Conservation (phyloP, 2,329 filamentous ascomycete species). For the Cucurbitaria berberidis region DNA sequence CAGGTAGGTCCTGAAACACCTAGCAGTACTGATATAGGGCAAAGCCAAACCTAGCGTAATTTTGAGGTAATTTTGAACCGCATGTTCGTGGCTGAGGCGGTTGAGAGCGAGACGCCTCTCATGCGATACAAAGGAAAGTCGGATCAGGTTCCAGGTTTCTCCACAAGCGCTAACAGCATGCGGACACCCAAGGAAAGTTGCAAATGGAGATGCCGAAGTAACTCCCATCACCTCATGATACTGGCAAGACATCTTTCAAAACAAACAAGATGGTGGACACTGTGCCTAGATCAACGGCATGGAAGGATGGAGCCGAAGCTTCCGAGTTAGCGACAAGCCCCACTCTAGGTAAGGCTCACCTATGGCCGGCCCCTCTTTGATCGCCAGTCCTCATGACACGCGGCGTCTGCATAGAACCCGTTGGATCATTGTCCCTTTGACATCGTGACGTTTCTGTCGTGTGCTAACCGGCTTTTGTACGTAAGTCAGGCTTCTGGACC, state of each 20-base stretch:
- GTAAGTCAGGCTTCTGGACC: constrained; percentile 29
- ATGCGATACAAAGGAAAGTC: constrained; percentile 4
- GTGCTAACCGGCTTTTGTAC: constrained; percentile 22
- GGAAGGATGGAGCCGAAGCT: constrained; percentile 20
- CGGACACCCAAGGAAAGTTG: neutral
- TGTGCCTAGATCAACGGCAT: constrained; percentile 18
- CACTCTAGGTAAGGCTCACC: constrained; percentile 14
- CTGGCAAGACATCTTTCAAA: constrained; percentile 14
- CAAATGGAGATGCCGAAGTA: neutral
- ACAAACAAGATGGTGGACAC: constrained; percentile 28
- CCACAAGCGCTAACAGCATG: constrained; percentile 11
- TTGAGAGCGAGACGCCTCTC: constrained; percentile 7
- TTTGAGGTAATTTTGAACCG: constrained; percentile 2
- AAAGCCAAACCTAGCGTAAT: neutral
- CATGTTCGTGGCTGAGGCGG: constrained; percentile 4
- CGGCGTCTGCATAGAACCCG: constrained; percentile 22
- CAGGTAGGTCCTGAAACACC: no score
- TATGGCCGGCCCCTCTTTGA: constrained; percentile 26
- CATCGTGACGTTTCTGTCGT: constrained; percentile 37
- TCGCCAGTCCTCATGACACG: constrained; percentile 37
- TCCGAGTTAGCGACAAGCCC: constrained; percentile 27
- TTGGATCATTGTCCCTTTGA: constrained; percentile 21
- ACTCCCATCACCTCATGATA: constrained; percentile 5
- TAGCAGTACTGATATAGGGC: constrained; percentile 1
- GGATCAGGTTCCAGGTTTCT: constrained; percentile 7